Base-by-base conservation (phyloP, 1,284 basidiomycete species). In the Inonotus hispidus region DNA sequence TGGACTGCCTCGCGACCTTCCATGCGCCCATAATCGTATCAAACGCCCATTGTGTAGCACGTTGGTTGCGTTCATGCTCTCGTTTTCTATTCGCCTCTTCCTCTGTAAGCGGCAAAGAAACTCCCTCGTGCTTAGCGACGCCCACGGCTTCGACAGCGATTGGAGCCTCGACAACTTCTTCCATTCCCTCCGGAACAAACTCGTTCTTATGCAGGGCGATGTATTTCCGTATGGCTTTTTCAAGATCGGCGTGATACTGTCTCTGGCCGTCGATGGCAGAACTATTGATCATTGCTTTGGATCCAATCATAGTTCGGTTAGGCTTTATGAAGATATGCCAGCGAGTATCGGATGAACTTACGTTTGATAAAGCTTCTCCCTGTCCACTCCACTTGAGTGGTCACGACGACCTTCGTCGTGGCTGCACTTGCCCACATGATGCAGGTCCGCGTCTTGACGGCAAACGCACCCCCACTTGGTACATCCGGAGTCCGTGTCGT, bases 341-440 rank as follows among this genome's bases (percentile, higher is more conserved):
- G 29, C 29, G 38, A 23, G 37, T 25, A 52, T 13, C 58, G 59
- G 53, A 38, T 46, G 1, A 6, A 74, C 83, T 67, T 64, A 93
- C 94, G 89, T 75, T 93, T 96, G 73, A 99, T 92, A 77, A 98
- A 98, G 73, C 93, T 96, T 67, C 95, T 82, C 23, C 95, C 95
- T 0, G 90, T 93, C 95, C 96, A 99, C 65, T 98, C 95, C 2
- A 98, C 93, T 66, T 90, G 84, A 6, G 92, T 95, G 39, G 93
- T 95, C 3, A 99, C 93, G 7, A 93, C 68, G 13, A 99, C 84
- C 57, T 82, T 84, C 1, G 91, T 89, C 3, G 87, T 83, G 58
- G 90, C 83, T 3, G 82, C 77, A 55, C 88, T 88, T 3, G 92
- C 94, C 95, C 95, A 99, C 72, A 86, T 98, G 60, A 99, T 81